Evolutionary conservation across 441 rosid species (phyloP).

Genomic region (Euphorbia schlechtendalii): DNA sequence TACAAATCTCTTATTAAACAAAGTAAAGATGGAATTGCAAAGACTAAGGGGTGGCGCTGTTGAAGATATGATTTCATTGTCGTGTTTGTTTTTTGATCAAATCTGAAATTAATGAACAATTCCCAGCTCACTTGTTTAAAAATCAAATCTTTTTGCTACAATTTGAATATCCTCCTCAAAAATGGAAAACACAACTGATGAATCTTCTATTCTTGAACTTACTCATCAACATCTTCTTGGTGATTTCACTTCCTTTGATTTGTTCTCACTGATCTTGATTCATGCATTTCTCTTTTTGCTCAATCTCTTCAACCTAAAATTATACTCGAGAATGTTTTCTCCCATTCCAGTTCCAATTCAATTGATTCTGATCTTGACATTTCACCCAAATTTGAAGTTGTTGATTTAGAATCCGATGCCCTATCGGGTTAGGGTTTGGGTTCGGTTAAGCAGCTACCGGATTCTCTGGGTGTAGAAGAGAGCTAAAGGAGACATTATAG

Average conservation of each 20-base stretch:
- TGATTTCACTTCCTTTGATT: conserved; percentile 46
- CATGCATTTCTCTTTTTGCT: conserved; percentile 19
- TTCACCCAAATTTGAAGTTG: conserved; percentile 26
- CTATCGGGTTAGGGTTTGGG: neutral
- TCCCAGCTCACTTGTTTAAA: too few species aligned
- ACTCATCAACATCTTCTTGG: conserved; percentile 56
- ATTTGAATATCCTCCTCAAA: neutral
- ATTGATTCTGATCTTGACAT: conserved; percentile 18
- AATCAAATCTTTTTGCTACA: neutral
- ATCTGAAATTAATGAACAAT: too few species aligned
- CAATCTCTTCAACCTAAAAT: conserved; percentile 26
- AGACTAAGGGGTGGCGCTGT: too few species aligned
- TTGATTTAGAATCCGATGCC: conserved; percentile 13
- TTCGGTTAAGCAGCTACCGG: neutral
- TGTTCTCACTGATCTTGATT: conserved; percentile 31
- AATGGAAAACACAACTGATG: conserved; percentile 34
- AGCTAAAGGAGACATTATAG: conserved; percentile 70
- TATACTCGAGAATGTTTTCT: conserved; percentile 17
- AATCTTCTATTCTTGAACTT: conserved; percentile 32
- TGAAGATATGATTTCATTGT: too few species aligned
- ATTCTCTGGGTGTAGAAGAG: conserved; percentile 20
- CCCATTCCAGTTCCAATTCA: too few species aligned
- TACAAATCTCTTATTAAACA: too few species aligned
- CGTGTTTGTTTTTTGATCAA: too few species aligned
- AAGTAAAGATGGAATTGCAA: too few species aligned